Percentiles rank a stretch among this genome's conserved stretches.
Conservation (phyloP, 768 basidiomycete species). For the Hericium alpestre region DNA sequence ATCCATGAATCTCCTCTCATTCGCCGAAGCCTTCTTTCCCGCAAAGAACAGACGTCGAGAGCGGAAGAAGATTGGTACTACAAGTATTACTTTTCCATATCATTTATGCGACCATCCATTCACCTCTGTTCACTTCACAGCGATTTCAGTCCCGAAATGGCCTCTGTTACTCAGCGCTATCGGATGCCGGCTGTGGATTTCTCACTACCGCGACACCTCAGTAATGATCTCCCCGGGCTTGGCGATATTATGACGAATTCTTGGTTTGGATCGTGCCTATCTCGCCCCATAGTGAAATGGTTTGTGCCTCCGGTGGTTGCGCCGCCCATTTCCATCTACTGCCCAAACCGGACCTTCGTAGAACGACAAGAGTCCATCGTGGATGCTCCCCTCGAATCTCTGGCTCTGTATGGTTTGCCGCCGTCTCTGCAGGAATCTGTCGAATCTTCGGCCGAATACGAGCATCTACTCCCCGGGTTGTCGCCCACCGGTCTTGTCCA, state of each 20-base stretch:
- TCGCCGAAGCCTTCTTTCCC: constrained; percentile 38
- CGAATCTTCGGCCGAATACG: constrained; percentile 35
- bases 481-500: constrained; percentile 58
- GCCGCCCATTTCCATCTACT: constrained; percentile 66
- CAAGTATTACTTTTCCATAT: not conserved
- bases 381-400: constrained; percentile 63
- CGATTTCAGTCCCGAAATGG: too few relatives aligned
- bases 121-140: too few relatives aligned
- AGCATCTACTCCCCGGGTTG: constrained; percentile 45
- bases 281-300: constrained; percentile 72
- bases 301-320: constrained; percentile 79
- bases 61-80: constrained; percentile 32
- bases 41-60: constrained; percentile 32
- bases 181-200: too few relatives aligned
- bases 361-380: constrained; percentile 52
- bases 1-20: constrained; percentile 54
- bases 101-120: too few relatives aligned
- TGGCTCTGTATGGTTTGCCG: constrained; percentile 80
- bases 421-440: constrained; percentile 51
- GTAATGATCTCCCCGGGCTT: too few relatives aligned
- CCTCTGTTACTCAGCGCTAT: too few relatives aligned
- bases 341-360: constrained; percentile 67
- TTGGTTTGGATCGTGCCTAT: constrained; percentile 75
- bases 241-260: constrained; percentile 41
- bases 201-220: too few relatives aligned